Evolutionary conservation across 352 stramenopile species (phyloP), one percentile per base, ranked within the genome.

Genomic region (Phytophthora tentaculata): DNA sequence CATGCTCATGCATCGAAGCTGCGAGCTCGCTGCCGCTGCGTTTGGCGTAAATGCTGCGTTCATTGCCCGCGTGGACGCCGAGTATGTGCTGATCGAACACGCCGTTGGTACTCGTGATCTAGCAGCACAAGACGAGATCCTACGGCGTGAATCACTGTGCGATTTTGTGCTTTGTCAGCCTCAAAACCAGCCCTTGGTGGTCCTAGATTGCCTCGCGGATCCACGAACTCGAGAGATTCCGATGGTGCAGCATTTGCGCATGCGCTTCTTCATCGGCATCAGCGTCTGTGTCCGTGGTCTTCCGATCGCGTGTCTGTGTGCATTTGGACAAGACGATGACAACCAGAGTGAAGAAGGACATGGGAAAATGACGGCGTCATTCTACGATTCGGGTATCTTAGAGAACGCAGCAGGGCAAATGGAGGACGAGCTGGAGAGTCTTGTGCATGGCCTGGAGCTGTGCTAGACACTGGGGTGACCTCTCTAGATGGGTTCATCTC

Each of bases 401-500:
- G 66, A 84, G 66, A 81, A 75, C 37, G 72, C 74, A 7, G 76
- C 74, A n/a, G 67, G 63, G 48, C 69, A 51, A 35, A 81, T 90
- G 54, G 77, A 86, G 39, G 49, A 69, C 9, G 80, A 87, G 60
- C 49, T 90, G 2, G 80, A 86, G 61, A 69, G 55, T 44, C 64
- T 88, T 12, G 53, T 88, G 8, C 55, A 82, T 56, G 78, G 74
- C 7, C 52, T 90, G 60, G 48, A 75, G 52, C 48, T 86, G 43
- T 70, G 54, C 32, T 79, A 68, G 52, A 49, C 39, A 26, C 28
- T 32, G 28, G n/a, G 4, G 4, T 32, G 8, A 8, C 8, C n/a
- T 6, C 19, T 61, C 45, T 87, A 91, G 47, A 89, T 91, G 23
- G 83, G 83, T 65, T 97, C 89, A 73, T 97, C 91, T 41, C 90